Percentiles rank a stretch among this genome's conserved stretches.
phyloP scores from a whole-genome alignment of 768 basidiomycete species.

The Russula griseocarnosa region DNA sequence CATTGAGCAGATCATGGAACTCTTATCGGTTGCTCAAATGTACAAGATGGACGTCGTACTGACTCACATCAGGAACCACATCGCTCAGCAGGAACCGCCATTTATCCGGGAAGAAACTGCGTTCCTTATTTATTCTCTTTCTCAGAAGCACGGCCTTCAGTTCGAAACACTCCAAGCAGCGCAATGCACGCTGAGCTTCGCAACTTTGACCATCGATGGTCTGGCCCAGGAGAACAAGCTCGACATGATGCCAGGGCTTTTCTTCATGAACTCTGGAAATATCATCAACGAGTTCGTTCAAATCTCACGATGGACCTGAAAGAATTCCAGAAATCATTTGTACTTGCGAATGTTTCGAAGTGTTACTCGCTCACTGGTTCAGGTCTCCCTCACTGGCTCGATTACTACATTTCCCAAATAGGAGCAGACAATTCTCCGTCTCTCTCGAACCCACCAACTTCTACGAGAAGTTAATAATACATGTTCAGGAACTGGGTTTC shows the following conservation, averaged over 20 bases:
- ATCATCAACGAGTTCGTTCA: background rate
- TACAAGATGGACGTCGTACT: background rate
- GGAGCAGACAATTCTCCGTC: too few species aligned
- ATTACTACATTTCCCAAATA: background rate
- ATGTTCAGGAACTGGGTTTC: accelerated
- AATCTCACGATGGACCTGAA: background rate
- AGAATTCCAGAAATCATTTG: background rate
- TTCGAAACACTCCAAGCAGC: background rate
- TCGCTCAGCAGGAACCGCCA: background rate
- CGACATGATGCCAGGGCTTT: background rate
- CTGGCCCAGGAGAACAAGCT: background rate
- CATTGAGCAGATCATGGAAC: background rate
- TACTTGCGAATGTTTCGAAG: background rate
- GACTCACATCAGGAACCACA: background rate
- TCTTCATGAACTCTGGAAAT: background rate
- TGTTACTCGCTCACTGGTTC: too few species aligned
- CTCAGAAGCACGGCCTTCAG: background rate
- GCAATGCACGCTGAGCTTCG: background rate
- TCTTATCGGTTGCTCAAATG: background rate
- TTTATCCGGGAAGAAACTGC: background rate
- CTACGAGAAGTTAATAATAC: background rate
- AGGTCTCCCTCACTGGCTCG: background rate
- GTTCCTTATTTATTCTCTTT: background rate
- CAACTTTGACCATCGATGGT: background rate
- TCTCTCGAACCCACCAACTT: background rate